A percentile compares a stretch with the other conserved stretches of the same genome.
phyloP scores from a whole-genome alignment of 257 asterid genomes.

The Cinchona pubescens region DNA sequence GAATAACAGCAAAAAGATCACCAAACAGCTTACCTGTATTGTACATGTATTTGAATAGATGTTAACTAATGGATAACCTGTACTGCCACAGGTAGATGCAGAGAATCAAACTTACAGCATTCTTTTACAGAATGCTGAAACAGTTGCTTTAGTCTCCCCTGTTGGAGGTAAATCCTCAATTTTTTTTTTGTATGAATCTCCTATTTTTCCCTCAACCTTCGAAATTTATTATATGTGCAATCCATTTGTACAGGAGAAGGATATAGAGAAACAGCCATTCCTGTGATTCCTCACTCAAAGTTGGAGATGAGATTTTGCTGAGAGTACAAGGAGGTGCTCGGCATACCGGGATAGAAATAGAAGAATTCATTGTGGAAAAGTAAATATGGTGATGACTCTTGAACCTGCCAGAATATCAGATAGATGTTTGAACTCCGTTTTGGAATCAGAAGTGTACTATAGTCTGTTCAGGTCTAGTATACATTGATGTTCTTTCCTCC shows the following conservation, averaged over 20 bases:
- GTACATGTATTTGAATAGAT: neutral
- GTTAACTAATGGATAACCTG: neutral
- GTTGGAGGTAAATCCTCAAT: conserved; percentile 42
- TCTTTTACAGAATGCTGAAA: conserved; percentile 85
- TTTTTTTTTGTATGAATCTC: neutral
- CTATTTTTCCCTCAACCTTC: neutral
- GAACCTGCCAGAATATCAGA: neutral
- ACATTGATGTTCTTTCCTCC: neutral
- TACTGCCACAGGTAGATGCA: conserved; percentile 44
- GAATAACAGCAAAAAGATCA: neutral
- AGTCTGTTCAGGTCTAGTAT: too few relatives aligned
- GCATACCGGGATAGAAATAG: conserved; percentile 76
- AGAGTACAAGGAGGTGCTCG: conserved; percentile 80
- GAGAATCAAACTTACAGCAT: conserved; percentile 53
- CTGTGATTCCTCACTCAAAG: conserved; percentile 67
- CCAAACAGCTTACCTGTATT: neutral
- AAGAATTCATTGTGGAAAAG: conserved; percentile 85
- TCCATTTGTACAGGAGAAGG: conserved; percentile 33
- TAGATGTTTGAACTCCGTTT: neutral
- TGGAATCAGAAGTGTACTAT: neutral
- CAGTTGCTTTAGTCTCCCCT: conserved; percentile 68
- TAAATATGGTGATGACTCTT: conserved; percentile 23
- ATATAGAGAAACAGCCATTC: conserved; percentile 40
- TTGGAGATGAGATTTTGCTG: conserved; percentile 64
- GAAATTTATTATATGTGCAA: neutral